Base-by-base conservation (phyloP, 129 eudicot species). In the Lonicera japonica region DNA sequence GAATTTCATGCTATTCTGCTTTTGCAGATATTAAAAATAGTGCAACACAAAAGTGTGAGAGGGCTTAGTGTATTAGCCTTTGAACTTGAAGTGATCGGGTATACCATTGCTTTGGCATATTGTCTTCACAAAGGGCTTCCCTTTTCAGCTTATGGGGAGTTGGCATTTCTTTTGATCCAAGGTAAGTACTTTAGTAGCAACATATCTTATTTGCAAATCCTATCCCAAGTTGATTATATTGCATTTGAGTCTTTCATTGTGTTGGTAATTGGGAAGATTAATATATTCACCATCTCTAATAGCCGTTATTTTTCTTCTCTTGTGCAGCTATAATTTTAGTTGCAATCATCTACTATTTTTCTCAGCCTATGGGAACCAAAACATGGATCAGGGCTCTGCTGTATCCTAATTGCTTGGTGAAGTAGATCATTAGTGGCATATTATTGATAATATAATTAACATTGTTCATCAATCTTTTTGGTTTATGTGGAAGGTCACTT, bases 71-170 rank as follows among this genome's bases (percentile, higher is more conserved):
- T 85, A 43, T 63, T 82, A 25, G 82, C 95, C 47, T 87, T 92
- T 66, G 98, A 92, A 80, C 86, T 92, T 75, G 98, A 92, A 77
- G 98, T 92, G 54, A 69, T 92, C 71, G 98, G 98, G 54, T 92
- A 92, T 58, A 92, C 98, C 7, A 82, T 92, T 60, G 96, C 96
- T 70, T 79, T 92, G 80, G 96, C 98, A 34, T 92, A 87, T 63
- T 92, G 98, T 79, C 98, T 92, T 74, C 98, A 92, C 74, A 84
- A 85, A 70, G 96, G 89, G 17, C 95, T 92, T 53, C 98, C 98
- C 9, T 92, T 92, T 78, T 92, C 96, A 64, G 98, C 98, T 21
- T 92, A 79, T 61, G 98, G 98, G 24, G 98, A 92, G 76, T 79
- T 84, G 73, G 95, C 84, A 20, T 92, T 92, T 80, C 90, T 92